Evolutionary conservation across 352 stramenopile species (phyloP).

Genomic region (Pythium aristosporum): DNA sequence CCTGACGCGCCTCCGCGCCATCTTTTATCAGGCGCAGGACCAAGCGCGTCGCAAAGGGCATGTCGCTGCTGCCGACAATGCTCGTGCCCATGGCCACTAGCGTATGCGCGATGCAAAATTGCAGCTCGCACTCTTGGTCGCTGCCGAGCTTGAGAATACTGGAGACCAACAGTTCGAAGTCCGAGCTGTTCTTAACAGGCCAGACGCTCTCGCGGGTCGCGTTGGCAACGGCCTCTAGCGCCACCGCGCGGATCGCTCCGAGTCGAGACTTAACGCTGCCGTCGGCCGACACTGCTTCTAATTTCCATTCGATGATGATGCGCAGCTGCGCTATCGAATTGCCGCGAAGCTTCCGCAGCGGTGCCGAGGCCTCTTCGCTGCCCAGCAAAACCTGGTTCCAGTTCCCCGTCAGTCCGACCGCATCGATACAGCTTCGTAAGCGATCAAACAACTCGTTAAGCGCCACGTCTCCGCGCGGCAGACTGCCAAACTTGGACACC

Average conservation of each 20-base stretch:
- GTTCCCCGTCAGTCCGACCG: slow-evolving; percentile 15
- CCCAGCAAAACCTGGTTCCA: slow-evolving; percentile 11
- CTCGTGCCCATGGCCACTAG: slow-evolving; percentile 56
- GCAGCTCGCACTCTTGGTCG: slow-evolving; percentile 40
- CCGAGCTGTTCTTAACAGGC: background rate
- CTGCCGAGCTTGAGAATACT: slow-evolving; percentile 29
- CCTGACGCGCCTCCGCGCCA: slow-evolving; percentile 39
- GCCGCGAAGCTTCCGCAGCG: slow-evolving; percentile 5
- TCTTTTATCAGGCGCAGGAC: slow-evolving; percentile 41
- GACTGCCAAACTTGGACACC: slow-evolving; percentile 16
- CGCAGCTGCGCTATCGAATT: slow-evolving; percentile 12
- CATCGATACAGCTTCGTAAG: slow-evolving; percentile 20
- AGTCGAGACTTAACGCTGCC: slow-evolving; percentile 25
- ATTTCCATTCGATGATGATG: slow-evolving; percentile 24
- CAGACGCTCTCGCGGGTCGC: slow-evolving; percentile 4
- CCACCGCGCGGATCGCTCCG: slow-evolving; percentile 1
- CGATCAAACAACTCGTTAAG: slow-evolving; percentile 20
- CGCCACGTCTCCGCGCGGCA: slow-evolving; percentile 24
- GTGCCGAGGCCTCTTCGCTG: background rate
- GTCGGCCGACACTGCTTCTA: slow-evolving; percentile 17
- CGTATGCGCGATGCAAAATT: slow-evolving; percentile 51
- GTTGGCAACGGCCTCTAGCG: slow-evolving; percentile 16
- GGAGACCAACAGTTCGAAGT: slow-evolving; percentile 31
- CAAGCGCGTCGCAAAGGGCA: slow-evolving; percentile 26
- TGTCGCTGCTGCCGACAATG: background rate